A percentile compares a stretch with the other conserved stretches of the same genome.
phyloP scores from a whole-genome alignment of 148 eudicot species.

The Oxyria digyna region DNA sequence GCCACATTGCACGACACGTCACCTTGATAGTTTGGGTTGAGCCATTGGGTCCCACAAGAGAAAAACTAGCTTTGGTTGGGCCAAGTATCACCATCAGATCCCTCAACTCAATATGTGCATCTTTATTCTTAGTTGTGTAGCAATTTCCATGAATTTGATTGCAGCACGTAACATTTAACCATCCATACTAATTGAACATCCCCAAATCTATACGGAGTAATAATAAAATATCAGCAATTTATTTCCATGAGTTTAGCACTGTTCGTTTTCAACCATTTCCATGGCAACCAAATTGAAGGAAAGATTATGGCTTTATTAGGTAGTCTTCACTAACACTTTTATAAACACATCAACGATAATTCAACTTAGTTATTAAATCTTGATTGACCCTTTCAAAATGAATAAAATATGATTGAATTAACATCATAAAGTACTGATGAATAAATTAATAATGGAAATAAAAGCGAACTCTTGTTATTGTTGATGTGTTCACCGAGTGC shows the following conservation, averaged over 20 bases:
- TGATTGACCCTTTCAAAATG: not conserved
- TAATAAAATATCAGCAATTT: not conserved
- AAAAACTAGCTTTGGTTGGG: not conserved
- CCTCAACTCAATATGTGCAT: not conserved
- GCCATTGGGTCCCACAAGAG: not conserved
- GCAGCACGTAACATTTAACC: too few relatives aligned
- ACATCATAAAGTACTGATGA: not conserved
- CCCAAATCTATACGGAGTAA: too few relatives aligned
- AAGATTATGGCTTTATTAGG: not conserved
- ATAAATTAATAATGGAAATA: too few relatives aligned
- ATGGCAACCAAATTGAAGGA: too few relatives aligned
- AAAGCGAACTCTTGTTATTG: too few relatives aligned
- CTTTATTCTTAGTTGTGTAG: not conserved
- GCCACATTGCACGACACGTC: constrained; percentile 3
- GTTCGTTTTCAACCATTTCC: too few relatives aligned
- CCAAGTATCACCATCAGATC: not conserved
- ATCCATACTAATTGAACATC: too few relatives aligned
- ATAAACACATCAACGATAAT: not conserved
- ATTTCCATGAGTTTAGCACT: not conserved
- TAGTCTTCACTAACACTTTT: not conserved
- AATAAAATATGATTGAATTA: too few relatives aligned
- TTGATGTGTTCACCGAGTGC: too few relatives aligned
- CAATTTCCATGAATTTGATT: not conserved
- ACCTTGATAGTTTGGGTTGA: not conserved
- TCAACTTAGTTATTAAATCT: not conserved